phyloP scores from a whole-genome alignment of 2,329 filamentous ascomycete species.

The Colletotrichum sp. region DNA sequence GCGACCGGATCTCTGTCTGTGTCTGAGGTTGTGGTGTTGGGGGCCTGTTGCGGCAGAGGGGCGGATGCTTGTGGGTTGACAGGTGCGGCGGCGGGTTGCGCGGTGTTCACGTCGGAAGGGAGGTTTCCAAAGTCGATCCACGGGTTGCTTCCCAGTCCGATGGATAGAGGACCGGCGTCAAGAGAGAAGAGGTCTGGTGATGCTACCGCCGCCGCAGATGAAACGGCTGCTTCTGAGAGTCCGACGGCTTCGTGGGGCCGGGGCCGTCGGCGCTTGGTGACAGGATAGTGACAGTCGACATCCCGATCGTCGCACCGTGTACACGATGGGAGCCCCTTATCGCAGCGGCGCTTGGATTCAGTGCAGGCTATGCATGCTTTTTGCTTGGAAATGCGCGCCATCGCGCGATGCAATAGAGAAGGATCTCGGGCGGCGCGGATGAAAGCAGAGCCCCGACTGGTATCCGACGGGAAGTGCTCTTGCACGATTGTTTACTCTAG shows the following conservation, averaged over 20 bases:
- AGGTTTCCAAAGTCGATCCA: not conserved
- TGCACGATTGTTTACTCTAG: not conserved
- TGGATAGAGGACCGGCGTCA: not conserved
- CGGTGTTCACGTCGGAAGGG: not conserved
- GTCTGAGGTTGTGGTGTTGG: not conserved
- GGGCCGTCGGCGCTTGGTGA: not conserved
- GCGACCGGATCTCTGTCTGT: not conserved
- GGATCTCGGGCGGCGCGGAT: not conserved
- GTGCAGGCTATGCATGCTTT: conserved; percentile 39
- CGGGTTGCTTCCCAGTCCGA: not conserved
- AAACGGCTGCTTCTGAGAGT: not conserved
- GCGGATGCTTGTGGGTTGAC: not conserved
- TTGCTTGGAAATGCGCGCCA: conserved; percentile 13
- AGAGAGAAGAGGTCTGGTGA: not conserved
- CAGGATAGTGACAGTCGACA: conserved; percentile 25
- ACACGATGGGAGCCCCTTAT: conserved; percentile 34
- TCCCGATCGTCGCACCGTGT: conserved; percentile 30
- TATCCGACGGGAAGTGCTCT: not conserved
- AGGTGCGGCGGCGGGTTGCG: not conserved
- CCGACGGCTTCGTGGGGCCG: not conserved
- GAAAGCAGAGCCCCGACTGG: not conserved
- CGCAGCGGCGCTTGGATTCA: conserved; percentile 39
- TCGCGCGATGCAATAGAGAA: not conserved
- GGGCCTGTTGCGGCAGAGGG: not conserved
- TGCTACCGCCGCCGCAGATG: not conserved